Base-by-base conservation (phyloP, 768 basidiomycete genomes). In the Trametes cingulata region DNA sequence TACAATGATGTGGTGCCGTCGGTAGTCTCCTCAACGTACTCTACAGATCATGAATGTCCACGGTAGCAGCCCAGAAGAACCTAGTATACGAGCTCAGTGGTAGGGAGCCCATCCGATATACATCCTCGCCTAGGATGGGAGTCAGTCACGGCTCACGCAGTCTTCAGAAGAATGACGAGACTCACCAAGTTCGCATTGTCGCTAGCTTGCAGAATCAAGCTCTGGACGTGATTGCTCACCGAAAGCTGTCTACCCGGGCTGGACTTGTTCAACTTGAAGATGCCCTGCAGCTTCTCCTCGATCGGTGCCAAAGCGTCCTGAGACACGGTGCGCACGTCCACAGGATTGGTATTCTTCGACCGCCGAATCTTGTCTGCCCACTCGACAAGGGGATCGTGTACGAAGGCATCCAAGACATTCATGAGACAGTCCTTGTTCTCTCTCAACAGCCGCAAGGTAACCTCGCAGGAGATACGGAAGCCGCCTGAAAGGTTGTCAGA, bases 321-420 rank as follows among this genome's bases (percentile, higher is more conserved):
- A 13, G 93, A 93, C 15, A 94, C 76, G 56, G 75, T 77, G 14
- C 80, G 78, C 62, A 94, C 73, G 63, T 93, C 63, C 29, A 47
- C 46, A 13, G 29, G 39, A 12, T 39, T 35, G 27, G 48, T 52
- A 9, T 58, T 48, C 20, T 41, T 39, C 37, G 87, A 85, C 71
- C 85, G 74, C 68, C 84, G 88, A 14, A 86, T 82, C 62, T 85
- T 86, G 71, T 91, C 86, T 61, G 93, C 90, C 93, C 95, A 98
- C 73, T 98, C 96, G 33, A 95, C 89, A 2, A 99, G 81, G 1
- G 97, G 97, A 72, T 99, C 97, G 67, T 98, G 96, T 29, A 95
- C 85, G 72, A 98, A 98, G 1, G 97, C 93, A 69, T 98, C 96
- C 39, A 99, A 82, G 0, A 98, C 93, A 71, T 87, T 95, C 89